Conservation (phyloP, 2,329 filamentous ascomycete genomes). For the Zymoseptoria ardabiliae region DNA sequence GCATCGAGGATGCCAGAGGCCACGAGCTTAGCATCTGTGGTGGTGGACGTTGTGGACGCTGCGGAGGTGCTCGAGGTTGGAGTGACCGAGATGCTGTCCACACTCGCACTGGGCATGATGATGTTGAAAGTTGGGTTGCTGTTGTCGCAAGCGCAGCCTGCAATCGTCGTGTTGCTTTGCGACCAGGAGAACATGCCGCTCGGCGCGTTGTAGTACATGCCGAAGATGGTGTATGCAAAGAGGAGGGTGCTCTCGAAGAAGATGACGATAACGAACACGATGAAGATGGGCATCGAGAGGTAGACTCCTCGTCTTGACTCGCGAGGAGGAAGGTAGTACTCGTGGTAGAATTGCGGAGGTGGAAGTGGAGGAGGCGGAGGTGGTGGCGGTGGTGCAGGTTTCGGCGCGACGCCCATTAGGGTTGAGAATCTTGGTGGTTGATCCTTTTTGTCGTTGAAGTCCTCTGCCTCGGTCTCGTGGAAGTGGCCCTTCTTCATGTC, state of each 20-base stretch:
- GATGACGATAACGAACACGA: slow-evolving; percentile 27
- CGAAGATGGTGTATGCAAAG: slow-evolving; percentile 33
- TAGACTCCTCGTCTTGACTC: slow-evolving; percentile 25
- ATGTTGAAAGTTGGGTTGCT: slow-evolving; percentile 26
- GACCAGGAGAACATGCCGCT: slow-evolving; percentile 21
- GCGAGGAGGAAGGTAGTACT: slow-evolving; percentile 22
- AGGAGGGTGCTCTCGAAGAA: slow-evolving; percentile 30
- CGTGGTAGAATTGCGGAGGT: slow-evolving; percentile 13
- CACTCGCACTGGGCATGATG: slow-evolving; percentile 18
- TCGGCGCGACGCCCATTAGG: slow-evolving; percentile 17
- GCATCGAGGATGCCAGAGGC: slow-evolving; percentile 18
- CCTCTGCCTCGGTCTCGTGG: slow-evolving; percentile 13
- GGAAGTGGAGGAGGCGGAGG: slow-evolving; percentile 12
- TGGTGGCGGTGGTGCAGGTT: slow-evolving; percentile 4
- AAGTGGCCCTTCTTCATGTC: slow-evolving; percentile 9
- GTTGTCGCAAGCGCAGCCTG: slow-evolving; percentile 13
- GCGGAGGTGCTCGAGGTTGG: slow-evolving; percentile 3
- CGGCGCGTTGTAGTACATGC: slow-evolving; percentile 31
- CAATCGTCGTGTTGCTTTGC: slow-evolving; percentile 6
- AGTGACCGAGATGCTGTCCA: not conserved
- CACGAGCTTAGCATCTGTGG: slow-evolving; percentile 6
- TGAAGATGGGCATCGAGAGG: slow-evolving; percentile 27
- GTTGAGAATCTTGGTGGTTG: slow-evolving; percentile 28
- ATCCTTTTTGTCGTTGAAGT: slow-evolving; percentile 23
- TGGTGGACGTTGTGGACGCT: slow-evolving; percentile 3